Evolutionary conservation across 176 grass and related monocot genomes (phyloP).

Genomic region (Musa troglodytarum): DNA sequence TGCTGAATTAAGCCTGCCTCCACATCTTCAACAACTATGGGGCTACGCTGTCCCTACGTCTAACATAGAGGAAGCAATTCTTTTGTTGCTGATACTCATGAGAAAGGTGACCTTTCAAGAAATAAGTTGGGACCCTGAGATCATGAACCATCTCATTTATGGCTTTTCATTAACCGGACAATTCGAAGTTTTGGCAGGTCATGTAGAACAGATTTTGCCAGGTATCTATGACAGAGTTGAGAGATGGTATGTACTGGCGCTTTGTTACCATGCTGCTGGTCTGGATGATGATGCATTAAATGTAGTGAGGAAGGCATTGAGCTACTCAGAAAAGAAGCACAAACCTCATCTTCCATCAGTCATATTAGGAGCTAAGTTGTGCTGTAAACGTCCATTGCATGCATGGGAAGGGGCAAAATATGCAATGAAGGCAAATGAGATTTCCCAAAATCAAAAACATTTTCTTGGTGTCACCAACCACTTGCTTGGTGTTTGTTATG

Average conservation of each 20-base stretch:
- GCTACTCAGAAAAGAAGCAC: conserved; percentile 59
- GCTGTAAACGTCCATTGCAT: conserved; percentile 56
- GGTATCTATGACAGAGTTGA: conserved; percentile 69
- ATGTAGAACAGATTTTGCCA: conserved; percentile 79
- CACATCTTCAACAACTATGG: conserved; percentile 32
- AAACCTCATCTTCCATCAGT: conserved; percentile 81
- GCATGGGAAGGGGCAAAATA: conserved; percentile 79
- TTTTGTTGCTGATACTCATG: conserved; percentile 62
- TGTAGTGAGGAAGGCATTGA: conserved; percentile 59
- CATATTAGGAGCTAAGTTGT: conserved; percentile 87
- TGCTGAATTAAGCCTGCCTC: conserved; percentile 44
- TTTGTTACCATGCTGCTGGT: conserved; percentile 69
- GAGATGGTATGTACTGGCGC: conserved; percentile 92
- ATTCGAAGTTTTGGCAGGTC: conserved; percentile 58
- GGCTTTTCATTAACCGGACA: conserved; percentile 73
- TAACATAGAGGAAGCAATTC: conserved; percentile 70
- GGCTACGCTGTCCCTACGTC: conserved; percentile 31
- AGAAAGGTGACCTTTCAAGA: conserved; percentile 61
- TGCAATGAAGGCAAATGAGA: conserved; percentile 57
- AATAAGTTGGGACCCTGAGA: conserved; percentile 80
- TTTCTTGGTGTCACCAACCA: conserved; percentile 54
- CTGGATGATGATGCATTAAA: conserved; percentile 82
- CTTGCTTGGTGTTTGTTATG: conserved; percentile 79
- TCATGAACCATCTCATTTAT: conserved; percentile 83
- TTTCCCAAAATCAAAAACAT: conserved; percentile 47